Evolutionary conservation across 169 alveolate species (phyloP), one percentile per base, ranked within the genome.

Genomic region (Plasmodium gaboni): DNA sequence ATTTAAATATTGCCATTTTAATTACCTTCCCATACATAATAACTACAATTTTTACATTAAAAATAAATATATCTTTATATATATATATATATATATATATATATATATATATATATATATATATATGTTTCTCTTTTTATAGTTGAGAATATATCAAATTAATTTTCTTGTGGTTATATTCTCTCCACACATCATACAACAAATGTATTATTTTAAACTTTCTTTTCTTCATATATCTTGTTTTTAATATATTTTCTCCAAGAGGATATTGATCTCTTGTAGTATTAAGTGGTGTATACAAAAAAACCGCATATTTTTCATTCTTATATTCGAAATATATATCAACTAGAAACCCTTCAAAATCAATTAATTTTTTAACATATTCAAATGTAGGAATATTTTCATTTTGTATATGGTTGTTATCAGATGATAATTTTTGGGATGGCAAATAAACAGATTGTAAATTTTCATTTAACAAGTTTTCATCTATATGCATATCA

Each of bases 331-430:
- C 91, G 26, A 83, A 83, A 26, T 83, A 83, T 9, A 83, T 69
- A 50, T 83, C 91, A 55, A 83, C 70, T 83, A 83, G 51, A 46
- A 83, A 70, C 2, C 91, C 91, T 83, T 83, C 91, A 68, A n/a
- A 83, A 68, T 83, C 91, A 68, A 53, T 68, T 55, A 73, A 22
- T 53, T 83, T 83, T 51, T 83, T 65, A 17, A 83, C 17, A 59
- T 72, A 67, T 22, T 68, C 15, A 73, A 83, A 83, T 13, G 38
- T 38, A 6, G n/a, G 50, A 15, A 8, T 51, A 28, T 70, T 44
- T 8, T 78, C 26, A 13, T 26, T 48, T 13, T 12, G 5, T n/a
- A 19, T 28, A 13, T 38, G 13, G n/a, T 42, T 13, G n/a, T 32
- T 76, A 38, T 38, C 46, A 38, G 10, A 38, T 38, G 46, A 38